phyloP scores from a whole-genome alignment of 225 moss, liverwort and hornwort genomes.

The Ulota crispa region DNA sequence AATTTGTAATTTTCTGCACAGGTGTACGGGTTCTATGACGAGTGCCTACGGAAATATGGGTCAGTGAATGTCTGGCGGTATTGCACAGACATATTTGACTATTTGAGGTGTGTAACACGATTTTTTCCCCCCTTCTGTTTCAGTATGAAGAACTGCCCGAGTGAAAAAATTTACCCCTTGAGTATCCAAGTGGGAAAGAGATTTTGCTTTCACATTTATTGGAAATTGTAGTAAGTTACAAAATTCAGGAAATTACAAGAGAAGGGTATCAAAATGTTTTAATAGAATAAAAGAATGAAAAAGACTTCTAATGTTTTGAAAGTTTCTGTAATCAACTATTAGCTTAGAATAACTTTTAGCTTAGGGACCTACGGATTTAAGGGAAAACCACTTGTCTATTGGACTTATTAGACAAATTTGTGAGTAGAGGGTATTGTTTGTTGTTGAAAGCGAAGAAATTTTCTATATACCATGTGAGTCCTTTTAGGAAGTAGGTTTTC shows the following conservation, averaged over 20 bases:
- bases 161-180: background rate
- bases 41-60: slow-evolving; percentile 96
- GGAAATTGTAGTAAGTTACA: background rate
- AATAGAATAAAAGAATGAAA: background rate
- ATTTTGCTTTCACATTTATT: background rate
- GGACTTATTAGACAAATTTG: background rate
- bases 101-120: slow-evolving; percentile 73
- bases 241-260: too few species aligned
- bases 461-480: background rate
- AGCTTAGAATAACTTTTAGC: background rate
- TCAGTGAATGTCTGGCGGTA: slow-evolving; percentile 99
- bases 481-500: background rate
- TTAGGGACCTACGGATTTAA: background rate
- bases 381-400: background rate
- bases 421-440: background rate
- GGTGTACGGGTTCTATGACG: slow-evolving; percentile 99
- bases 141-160: background rate
- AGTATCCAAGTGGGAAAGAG: background rate
- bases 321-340: background rate
- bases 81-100: slow-evolving; percentile 99
- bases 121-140: background rate
- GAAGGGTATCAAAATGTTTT: background rate
- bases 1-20: slow-evolving; percentile 26
- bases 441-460: background rate
- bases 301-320: background rate